Evolutionary conservation across 805 yeast species (phyloP).

Genomic region (Metschnikowia arizonensis): DNA sequence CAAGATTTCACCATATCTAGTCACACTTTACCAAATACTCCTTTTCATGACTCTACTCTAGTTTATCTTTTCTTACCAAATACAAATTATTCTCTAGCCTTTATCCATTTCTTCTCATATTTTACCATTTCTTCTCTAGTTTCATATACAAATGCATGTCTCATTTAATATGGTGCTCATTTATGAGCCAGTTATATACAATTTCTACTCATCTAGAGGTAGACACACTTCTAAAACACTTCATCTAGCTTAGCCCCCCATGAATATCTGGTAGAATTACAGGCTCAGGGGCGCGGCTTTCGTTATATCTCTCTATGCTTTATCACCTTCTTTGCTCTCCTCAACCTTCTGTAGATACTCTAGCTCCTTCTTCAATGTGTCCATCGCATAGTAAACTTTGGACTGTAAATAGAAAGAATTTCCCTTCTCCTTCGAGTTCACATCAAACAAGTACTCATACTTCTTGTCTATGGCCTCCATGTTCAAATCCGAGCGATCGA

Average conservation of each 20-base stretch:
- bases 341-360: constrained; percentile 49
- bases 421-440: constrained; percentile 92
- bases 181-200: neutral
- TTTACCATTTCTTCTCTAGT: too few relatives aligned
- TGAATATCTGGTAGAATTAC: neutral
- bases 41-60: too few relatives aligned
- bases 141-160: neutral
- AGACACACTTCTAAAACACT: too few relatives aligned
- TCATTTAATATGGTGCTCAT: neutral
- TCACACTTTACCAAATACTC: too few relatives aligned
- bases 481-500: constrained; percentile 54
- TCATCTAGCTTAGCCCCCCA: neutral
- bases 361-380: constrained; percentile 76
- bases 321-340: constrained; percentile 22
- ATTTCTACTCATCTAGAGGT: neutral
- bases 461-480: constrained; percentile 61
- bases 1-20: too few relatives aligned
- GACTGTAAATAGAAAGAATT: constrained; percentile 92
- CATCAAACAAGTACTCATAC: constrained; percentile 78
- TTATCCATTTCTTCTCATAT: too few relatives aligned
- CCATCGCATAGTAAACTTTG: constrained; percentile 92
- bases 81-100: too few relatives aligned
- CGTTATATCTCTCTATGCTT: neutral
- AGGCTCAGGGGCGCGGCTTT: neutral
- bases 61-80: too few relatives aligned